Evolutionary conservation across 176 grass and related monocot species (phyloP).

Genomic region (Thalia dealbata): DNA sequence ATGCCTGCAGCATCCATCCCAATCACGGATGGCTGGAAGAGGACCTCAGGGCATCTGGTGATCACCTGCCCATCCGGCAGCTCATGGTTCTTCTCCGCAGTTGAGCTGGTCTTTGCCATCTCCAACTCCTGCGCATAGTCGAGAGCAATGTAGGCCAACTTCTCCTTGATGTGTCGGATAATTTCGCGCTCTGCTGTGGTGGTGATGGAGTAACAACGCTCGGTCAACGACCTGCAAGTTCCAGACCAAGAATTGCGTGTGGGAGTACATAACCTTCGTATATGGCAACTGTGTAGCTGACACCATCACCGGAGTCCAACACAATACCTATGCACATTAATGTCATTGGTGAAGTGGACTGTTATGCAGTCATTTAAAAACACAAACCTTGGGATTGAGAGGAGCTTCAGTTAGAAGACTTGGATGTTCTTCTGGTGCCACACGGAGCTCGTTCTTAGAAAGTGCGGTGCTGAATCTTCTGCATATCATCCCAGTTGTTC

Average conservation of each 20-base stretch:
- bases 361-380: too few species aligned
- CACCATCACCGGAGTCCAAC: background rate
- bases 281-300: background rate
- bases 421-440: constrained; percentile 4
- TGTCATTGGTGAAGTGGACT: background rate
- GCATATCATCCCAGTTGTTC: constrained; percentile 6
- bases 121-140: background rate
- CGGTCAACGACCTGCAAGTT: background rate
- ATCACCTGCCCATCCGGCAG: background rate
- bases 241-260: background rate
- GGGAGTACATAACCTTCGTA: background rate
- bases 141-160: background rate
- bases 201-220: background rate
- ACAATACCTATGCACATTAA: background rate
- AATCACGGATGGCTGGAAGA: background rate
- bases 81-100: background rate
- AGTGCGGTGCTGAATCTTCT: constrained; percentile 6
- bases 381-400: background rate
- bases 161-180: background rate
- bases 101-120: background rate
- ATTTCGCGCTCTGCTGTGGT: background rate
- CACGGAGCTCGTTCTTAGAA: constrained; percentile 9
- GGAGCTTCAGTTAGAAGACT: constrained; percentile 7
- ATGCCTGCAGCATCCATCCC: background rate
- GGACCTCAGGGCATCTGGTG: background rate